These are phyloP conservation scores for Pistacia integerrima DNA, from an alignment of 345 rosid genomes.

Conservation along the genomic window DNA sequence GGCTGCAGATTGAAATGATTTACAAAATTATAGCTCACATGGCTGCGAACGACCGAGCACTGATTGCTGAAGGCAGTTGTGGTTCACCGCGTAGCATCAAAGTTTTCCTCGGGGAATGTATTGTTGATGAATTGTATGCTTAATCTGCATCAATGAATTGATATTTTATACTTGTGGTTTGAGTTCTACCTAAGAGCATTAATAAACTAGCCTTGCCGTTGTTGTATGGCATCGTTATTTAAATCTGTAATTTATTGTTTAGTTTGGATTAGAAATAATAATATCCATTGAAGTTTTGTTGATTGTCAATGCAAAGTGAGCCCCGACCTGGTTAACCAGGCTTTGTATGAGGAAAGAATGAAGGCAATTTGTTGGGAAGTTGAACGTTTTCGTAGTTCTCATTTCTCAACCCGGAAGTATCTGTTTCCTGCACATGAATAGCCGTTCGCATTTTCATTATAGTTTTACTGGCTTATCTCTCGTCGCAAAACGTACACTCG, in stretches of 20 bases:
- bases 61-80: conserved; percentile 90
- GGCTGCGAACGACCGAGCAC: conserved; percentile 92
- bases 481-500: background rate
- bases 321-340: too few relatives aligned
- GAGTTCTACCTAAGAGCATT: conserved; percentile 15
- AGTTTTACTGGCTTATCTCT: background rate
- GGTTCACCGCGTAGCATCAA: conserved; percentile 91
- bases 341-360: background rate
- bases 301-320: background rate
- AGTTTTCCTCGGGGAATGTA: conserved; percentile 86
- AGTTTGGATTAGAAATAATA: background rate
- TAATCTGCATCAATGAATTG: conserved; percentile 20
- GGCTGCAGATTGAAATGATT: conserved; percentile 92
- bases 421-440: background rate
- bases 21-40: conserved; percentile 93
- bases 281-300: background rate
- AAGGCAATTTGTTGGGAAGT: background rate
- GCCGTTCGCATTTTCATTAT: background rate
- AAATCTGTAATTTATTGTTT: background rate
- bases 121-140: conserved; percentile 63
- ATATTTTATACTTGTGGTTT: conserved; percentile 17
- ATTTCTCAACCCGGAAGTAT: background rate
- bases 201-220: conserved; percentile 26
- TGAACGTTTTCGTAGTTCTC: background rate
- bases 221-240: background rate